Percentiles rank a stretch among this genome's conserved stretches.
phyloP scores from a whole-genome alignment of 495 filamentous ascomycete species.

The Lentithecium fluviatile region DNA sequence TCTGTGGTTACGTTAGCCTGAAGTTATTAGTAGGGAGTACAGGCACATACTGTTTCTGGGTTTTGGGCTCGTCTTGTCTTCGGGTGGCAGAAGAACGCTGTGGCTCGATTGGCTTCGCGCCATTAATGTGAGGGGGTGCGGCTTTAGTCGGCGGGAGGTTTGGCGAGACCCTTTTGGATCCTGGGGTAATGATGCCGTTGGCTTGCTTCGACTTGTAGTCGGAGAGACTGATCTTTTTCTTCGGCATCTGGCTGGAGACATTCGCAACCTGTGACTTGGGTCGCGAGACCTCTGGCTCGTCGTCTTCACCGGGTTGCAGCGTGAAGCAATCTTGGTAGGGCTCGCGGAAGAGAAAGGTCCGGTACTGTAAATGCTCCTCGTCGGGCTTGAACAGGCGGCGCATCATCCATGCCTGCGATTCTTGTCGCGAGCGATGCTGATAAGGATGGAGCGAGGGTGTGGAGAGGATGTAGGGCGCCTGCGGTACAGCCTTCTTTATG shows the following conservation, averaged over 20 bases:
- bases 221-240: conserved; percentile 38
- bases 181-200: conserved; percentile 27
- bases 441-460: conserved; percentile 29
- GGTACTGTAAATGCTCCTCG: conserved; percentile 37
- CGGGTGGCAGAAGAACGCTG: background rate
- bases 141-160: conserved; percentile 19
- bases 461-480: conserved; percentile 36
- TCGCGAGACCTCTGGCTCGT: conserved; percentile 6
- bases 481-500: conserved; percentile 31
- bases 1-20: conserved; percentile 12
- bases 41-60: conserved; percentile 5
- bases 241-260: conserved; percentile 16
- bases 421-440: conserved; percentile 21
- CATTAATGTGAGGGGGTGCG: conserved; percentile 12
- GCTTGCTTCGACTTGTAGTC: conserved; percentile 38
- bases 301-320: conserved; percentile 22
- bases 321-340: conserved; percentile 29
- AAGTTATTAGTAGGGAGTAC: background rate
- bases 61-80: background rate
- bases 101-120: conserved; percentile 7
- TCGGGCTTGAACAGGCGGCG: conserved; percentile 29
- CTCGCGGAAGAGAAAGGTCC: conserved; percentile 38
- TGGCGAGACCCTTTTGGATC: conserved; percentile 27
- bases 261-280: conserved; percentile 19
- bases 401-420: conserved; percentile 26